These are phyloP conservation scores for Xylaria acuta DNA, from an alignment of 495 filamentous ascomycete genomes.

Conservation along the genomic window DNA sequence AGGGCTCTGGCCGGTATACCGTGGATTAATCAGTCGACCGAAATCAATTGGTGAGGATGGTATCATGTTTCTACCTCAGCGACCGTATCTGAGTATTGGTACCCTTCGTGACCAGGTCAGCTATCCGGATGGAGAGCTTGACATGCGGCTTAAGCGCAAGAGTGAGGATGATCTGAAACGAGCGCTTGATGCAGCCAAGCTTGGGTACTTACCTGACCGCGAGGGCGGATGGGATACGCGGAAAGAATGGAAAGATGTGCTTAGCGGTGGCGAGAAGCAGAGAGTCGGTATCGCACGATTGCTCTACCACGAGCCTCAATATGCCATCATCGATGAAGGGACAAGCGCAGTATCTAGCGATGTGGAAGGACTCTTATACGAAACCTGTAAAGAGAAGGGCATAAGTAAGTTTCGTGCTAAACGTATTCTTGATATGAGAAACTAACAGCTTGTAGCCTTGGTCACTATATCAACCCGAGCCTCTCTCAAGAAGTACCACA, in stretches of 20 bases:
- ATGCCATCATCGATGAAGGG: conserved; percentile 93
- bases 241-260: conserved; percentile 98
- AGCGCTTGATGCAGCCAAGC: conserved; percentile 79
- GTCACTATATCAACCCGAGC: conserved; percentile 95
- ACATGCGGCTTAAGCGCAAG: conserved; percentile 84
- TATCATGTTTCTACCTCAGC: conserved; percentile 97
- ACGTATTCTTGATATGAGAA: neutral
- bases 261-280: conserved; percentile 98
- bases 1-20: conserved; percentile 95
- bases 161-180: conserved; percentile 74
- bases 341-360: conserved; percentile 93
- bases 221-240: conserved; percentile 97
- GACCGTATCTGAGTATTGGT: conserved; percentile 92
- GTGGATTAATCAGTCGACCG: conserved; percentile 84
- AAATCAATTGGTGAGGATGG: conserved; percentile 82
- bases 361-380: conserved; percentile 92
- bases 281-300: conserved; percentile 87
- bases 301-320: conserved; percentile 93
- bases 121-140: conserved; percentile 92
- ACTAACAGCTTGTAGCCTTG: conserved; percentile 60
- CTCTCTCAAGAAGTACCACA: conserved; percentile 93
- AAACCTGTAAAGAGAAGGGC: conserved; percentile 86
- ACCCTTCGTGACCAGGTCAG: conserved; percentile 97
- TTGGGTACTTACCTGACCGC: conserved; percentile 87
- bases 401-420: conserved; percentile 68